Evolutionary conservation across 768 basidiomycete genomes (phyloP).

Genomic region (Hypholoma sublateritium): DNA sequence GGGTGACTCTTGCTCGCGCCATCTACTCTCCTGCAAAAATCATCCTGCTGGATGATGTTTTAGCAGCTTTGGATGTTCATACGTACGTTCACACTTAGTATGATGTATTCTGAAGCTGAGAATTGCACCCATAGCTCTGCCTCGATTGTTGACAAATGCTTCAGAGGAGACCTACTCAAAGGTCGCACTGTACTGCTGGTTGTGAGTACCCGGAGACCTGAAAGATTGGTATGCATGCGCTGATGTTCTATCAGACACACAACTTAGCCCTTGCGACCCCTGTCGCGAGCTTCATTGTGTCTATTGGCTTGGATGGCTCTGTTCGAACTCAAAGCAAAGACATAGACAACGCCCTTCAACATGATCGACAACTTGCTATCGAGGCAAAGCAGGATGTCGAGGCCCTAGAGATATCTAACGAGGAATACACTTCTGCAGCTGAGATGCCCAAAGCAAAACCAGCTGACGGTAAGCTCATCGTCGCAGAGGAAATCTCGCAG

Average conservation of each 20-base stretch:
- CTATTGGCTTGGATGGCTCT: slow-evolving; percentile 49
- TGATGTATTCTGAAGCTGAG: not conserved
- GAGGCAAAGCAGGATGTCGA: slow-evolving; percentile 28
- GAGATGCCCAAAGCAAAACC: slow-evolving; percentile 19
- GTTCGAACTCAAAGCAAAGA: slow-evolving; percentile 43
- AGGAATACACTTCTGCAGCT: slow-evolving; percentile 19
- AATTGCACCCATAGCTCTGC: not conserved
- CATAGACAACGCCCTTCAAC: slow-evolving; percentile 39
- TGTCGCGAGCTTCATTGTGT: slow-evolving; percentile 53
- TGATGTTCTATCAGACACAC: not conserved
- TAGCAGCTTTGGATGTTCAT: slow-evolving; percentile 57
- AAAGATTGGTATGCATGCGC: too few relatives aligned
- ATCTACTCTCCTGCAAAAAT: slow-evolving; percentile 54
- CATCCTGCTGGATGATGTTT: slow-evolving; percentile 71
- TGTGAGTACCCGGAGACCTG: not conserved
- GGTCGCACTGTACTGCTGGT: slow-evolving; percentile 2
- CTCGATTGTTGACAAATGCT: slow-evolving; percentile 2
- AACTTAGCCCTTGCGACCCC: slow-evolving; percentile 15
- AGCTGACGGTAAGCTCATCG: slow-evolving; percentile 51
- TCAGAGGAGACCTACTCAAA: slow-evolving; percentile 2
- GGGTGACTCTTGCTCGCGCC: slow-evolving; percentile 45
- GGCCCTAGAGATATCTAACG: slow-evolving; percentile 10
- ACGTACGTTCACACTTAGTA: slow-evolving; percentile 14
- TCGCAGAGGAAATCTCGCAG: slow-evolving; percentile 57
- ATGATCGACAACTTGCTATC: slow-evolving; percentile 32